Evolutionary conservation across 495 filamentous ascomycete genomes (phyloP).

Genomic region (Penicillium lagena): DNA sequence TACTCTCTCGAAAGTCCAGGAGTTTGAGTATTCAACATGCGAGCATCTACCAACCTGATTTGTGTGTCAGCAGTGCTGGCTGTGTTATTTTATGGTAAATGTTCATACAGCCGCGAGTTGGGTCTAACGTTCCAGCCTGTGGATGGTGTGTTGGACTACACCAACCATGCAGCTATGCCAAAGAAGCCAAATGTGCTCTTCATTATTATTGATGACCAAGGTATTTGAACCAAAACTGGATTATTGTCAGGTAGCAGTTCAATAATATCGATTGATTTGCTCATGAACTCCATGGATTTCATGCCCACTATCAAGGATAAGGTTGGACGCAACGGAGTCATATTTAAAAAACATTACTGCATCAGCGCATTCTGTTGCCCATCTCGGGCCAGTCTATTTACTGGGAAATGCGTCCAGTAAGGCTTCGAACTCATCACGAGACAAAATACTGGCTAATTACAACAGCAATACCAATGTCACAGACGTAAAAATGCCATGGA

Average conservation of each 20-base stretch:
- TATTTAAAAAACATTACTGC: background rate
- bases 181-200: constrained; percentile 6
- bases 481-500: background rate
- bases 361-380: background rate
- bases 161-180: constrained; percentile 10
- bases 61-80: too few relatives aligned
- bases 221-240: background rate
- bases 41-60: too few relatives aligned
- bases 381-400: background rate
- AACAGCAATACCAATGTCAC: background rate
- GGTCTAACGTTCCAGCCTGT: too few relatives aligned
- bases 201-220: background rate
- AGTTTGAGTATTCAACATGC: too few relatives aligned
- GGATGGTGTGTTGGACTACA: too few relatives aligned
- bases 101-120: too few relatives aligned
- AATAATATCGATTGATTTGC: background rate
- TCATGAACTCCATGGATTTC: background rate
- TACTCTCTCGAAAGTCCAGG: too few relatives aligned
- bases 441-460: background rate
- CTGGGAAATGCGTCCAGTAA: background rate
- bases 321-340: background rate
- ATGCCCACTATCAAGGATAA: background rate
- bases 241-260: background rate
- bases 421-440: background rate
- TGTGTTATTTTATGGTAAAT: too few relatives aligned